phyloP scores from a whole-genome alignment of 805 yeast genomes.

The Cyberlindnera mississippiensis region DNA sequence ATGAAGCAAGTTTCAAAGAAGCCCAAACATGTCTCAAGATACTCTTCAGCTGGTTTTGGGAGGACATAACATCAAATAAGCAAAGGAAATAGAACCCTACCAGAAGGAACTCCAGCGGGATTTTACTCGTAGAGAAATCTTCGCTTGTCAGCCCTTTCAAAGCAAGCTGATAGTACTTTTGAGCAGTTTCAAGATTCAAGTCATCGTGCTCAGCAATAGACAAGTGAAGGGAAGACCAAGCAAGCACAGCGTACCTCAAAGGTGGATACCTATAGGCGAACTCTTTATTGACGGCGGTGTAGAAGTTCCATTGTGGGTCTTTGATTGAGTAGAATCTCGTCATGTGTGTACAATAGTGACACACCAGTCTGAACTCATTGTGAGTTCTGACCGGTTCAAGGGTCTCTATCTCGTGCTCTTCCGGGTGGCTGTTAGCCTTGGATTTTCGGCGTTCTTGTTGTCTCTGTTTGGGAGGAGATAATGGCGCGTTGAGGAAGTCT shows the following conservation, averaged over 20 bases:
- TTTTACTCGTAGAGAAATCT: slow-evolving; percentile 3
- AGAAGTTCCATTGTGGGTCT: slow-evolving; percentile 10
- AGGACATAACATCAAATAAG: slow-evolving; percentile 7
- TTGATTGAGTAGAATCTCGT: slow-evolving; percentile 8
- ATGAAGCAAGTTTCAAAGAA: slow-evolving; percentile 4
- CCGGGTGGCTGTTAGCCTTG: background rate
- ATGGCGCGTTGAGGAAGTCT: background rate
- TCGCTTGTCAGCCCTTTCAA: slow-evolving; percentile 6
- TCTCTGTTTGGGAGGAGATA: background rate
- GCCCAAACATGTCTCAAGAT: slow-evolving; percentile 11
- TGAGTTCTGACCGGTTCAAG: slow-evolving; percentile 1
- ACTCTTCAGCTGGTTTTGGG: slow-evolving; percentile 2
- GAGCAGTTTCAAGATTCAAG: background rate
- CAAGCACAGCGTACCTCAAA: slow-evolving; percentile 4
- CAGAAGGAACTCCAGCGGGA: slow-evolving; percentile 6
- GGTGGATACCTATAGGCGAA: slow-evolving; percentile 8
- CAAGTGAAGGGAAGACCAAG: slow-evolving; percentile 9
- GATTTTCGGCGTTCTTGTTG: background rate
- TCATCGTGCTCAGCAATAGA: slow-evolving; percentile 1
- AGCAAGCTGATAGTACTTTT: slow-evolving; percentile 6
- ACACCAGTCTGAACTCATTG: slow-evolving; percentile 8
- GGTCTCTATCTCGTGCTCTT: background rate
- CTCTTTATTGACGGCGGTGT: slow-evolving; percentile 8
- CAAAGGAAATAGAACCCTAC: slow-evolving; percentile 9
- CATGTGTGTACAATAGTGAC: slow-evolving; percentile 9